Evolutionary conservation across 176 grass and related monocot genomes (phyloP).

Genomic region (Cocos nucifera): DNA sequence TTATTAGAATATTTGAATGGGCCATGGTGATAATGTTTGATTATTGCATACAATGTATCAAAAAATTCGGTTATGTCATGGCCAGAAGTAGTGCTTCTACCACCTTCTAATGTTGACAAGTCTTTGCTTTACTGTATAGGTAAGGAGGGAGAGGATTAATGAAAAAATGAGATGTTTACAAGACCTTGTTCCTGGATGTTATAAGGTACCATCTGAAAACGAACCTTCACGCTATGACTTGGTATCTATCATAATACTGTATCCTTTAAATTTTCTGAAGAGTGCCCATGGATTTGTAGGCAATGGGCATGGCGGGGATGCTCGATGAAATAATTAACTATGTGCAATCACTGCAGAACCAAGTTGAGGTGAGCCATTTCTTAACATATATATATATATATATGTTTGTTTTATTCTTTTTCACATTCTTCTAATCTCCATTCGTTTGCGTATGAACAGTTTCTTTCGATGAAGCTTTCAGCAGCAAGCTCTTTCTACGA

Average conservation of each 20-base stretch:
- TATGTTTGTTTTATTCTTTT: neutral
- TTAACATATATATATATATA: neutral
- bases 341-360: constrained; percentile 19
- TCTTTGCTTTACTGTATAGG: neutral
- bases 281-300: neutral
- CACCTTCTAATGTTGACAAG: too few species aligned
- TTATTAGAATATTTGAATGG: constrained; percentile 3
- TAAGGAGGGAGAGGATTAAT: constrained; percentile 19
- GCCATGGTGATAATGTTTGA: neutral
- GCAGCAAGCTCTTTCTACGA: constrained; percentile 17
- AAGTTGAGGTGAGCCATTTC: constrained; percentile 15
- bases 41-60: neutral
- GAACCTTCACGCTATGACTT: neutral
- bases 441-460: constrained; percentile 1
- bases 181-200: constrained; percentile 22
- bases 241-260: neutral
- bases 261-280: neutral
- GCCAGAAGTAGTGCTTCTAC: too few species aligned
- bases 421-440: neutral
- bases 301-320: constrained; percentile 20
- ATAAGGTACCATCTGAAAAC: constrained; percentile 2
- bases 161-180: constrained; percentile 19
- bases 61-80: too few species aligned
- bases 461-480: constrained; percentile 20
- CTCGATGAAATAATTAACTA: constrained; percentile 25